Evolutionary conservation across 768 basidiomycete genomes (phyloP), one percentile per base, ranked within the genome.

Genomic region (Lyophyllum atratum): DNA sequence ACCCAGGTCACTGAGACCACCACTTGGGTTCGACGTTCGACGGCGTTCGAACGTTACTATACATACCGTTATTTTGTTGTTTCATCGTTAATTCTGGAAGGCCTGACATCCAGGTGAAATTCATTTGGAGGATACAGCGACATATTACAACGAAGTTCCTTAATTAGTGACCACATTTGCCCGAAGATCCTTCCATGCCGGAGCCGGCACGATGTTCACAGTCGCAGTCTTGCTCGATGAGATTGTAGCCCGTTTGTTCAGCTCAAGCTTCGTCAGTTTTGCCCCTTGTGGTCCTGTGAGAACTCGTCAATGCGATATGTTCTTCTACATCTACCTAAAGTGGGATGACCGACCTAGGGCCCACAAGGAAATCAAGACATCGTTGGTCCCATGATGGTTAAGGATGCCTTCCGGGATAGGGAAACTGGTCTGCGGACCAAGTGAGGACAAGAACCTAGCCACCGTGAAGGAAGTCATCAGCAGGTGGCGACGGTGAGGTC

Each of bases 341-440:
- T 11, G 14, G 28, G 12, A 39, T 22, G 25, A 64, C 70, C 26
- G 42, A 74, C 72, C 61, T 22, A 74, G 57, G 21, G 74, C 74
- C 74, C 74, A 75, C n/a, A 75, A 51, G 2, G 71, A 66, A 19
- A 75, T 66, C 40, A 73, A 50, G 8, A 75, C 59, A 14, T 75
- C 72, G 43, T 75, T 75, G 22, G 63, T 61, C 1, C 72, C 74
- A 45, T 69, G 71, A 45, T 74, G 72, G 60, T 75, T 71, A 14
- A 75, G 52, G 48, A 75, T 75, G 14, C 74, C 74, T 54, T 75
- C 74, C 0, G 72, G 74, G 7, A 75, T 62, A 0, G 73, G 73
- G 50, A 85, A 89, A 62, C 79, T 83, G 11, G 66, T 64, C 61
- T 75, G 74, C 0, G 72, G 74, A 0, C 83, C 83, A 1, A 81